Conservation (phyloP, 176 grass and related monocot species). For the Thalia dealbata region DNA sequence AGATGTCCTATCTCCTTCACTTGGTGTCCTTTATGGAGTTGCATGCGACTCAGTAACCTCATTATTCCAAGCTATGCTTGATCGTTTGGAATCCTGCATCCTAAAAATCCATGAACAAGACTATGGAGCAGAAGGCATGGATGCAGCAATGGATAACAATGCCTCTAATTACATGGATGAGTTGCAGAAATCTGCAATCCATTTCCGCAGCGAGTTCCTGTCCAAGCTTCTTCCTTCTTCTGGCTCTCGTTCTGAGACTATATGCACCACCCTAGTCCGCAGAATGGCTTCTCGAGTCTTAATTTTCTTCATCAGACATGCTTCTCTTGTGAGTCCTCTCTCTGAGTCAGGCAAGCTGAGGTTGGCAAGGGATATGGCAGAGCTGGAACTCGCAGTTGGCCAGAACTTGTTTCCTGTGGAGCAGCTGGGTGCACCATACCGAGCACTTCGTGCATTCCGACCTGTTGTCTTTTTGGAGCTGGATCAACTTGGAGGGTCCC, state of each 20-base stretch:
- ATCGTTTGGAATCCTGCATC: slow-evolving; percentile 64
- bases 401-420: slow-evolving; percentile 98
- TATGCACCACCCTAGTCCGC: slow-evolving; percentile 81
- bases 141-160: slow-evolving; percentile 57
- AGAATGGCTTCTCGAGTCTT: slow-evolving; percentile 87
- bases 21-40: slow-evolving; percentile 63
- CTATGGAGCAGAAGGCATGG: slow-evolving; percentile 47
- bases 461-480: slow-evolving; percentile 89
- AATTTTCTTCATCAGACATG: slow-evolving; percentile 97
- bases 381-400: slow-evolving; percentile 74
- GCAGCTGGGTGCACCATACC: slow-evolving; percentile 82
- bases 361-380: slow-evolving; percentile 96
- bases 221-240: slow-evolving; percentile 83
- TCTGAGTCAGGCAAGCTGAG: slow-evolving; percentile 92
- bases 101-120: slow-evolving; percentile 87
- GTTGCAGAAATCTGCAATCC: slow-evolving; percentile 71
- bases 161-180: slow-evolving; percentile 96
- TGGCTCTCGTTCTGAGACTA: slow-evolving; percentile 68
- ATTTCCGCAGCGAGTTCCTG: slow-evolving; percentile 83
- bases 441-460: slow-evolving; percentile 71
- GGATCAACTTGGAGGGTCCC: slow-evolving; percentile 63
- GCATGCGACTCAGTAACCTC: slow-evolving; percentile 83
- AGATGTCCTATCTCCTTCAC: slow-evolving; percentile 62
- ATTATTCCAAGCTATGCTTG: slow-evolving; percentile 78
- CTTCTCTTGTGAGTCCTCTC: slow-evolving; percentile 86